Percentiles rank a stretch among this genome's conserved stretches.
These are phyloP conservation scores for Nothomitra cinnamomea DNA, from an alignment of 2,329 filamentous ascomycete species.

Conservation along the genomic window DNA sequence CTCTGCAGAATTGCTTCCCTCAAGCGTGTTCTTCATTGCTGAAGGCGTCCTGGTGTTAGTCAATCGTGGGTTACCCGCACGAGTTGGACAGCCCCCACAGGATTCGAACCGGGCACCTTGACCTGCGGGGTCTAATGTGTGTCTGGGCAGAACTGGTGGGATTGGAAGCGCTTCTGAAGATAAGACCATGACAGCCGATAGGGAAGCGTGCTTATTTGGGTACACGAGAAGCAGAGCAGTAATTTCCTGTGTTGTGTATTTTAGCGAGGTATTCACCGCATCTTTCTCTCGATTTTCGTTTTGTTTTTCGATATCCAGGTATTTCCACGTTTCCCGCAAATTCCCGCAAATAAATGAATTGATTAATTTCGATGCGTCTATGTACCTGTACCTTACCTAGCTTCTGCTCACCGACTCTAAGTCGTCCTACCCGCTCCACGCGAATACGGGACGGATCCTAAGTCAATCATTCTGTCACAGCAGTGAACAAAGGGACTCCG, in stretches of 20 bases:
- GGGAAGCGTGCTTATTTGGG: not conserved
- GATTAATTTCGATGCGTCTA: too few species aligned
- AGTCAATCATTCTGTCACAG: too few species aligned
- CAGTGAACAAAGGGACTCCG: too few species aligned
- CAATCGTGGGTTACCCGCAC: slow-evolving; percentile 49
- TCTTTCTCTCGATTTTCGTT: too few species aligned
- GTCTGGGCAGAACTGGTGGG: slow-evolving; percentile 21
- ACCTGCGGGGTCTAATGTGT: slow-evolving; percentile 29
- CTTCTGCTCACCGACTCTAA: too few species aligned
- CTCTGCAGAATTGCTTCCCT: slow-evolving; percentile 62
- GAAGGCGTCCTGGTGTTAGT: slow-evolving; percentile 35
- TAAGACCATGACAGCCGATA: slow-evolving; percentile 45
- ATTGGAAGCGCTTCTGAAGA: slow-evolving; percentile 37
- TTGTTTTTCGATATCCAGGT: too few species aligned
- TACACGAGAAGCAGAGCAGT: not conserved
- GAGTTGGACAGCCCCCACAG: slow-evolving; percentile 47
- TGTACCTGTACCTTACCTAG: too few species aligned
- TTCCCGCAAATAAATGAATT: too few species aligned
- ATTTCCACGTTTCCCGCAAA: too few species aligned
- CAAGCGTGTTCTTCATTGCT: slow-evolving; percentile 53
- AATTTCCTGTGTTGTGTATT: not conserved
- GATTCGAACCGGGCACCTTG: slow-evolving; percentile 51
- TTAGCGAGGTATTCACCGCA: too few species aligned
- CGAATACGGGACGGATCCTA: too few species aligned
- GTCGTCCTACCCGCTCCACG: too few species aligned